phyloP scores from a whole-genome alignment of 495 filamentous ascomycete genomes.

The Neurospora pannonica region DNA sequence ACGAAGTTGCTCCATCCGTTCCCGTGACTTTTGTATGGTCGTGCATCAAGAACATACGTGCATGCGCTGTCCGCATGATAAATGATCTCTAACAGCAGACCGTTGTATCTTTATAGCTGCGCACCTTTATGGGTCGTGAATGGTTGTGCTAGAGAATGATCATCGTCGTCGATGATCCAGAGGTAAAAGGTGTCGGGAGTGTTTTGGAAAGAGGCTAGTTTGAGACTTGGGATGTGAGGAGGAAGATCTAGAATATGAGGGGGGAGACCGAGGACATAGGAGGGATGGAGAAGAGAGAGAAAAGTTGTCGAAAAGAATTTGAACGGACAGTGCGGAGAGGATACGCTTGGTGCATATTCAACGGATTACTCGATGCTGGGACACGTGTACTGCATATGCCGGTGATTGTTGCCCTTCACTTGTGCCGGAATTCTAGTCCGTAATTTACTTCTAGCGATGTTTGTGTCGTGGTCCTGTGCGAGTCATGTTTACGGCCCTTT shows the following conservation, averaged over 20 bases:
- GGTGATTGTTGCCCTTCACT: background rate
- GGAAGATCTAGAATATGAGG: background rate
- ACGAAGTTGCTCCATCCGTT: background rate
- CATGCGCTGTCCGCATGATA: background rate
- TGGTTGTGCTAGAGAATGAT: background rate
- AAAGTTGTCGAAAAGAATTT: background rate
- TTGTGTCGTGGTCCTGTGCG: background rate
- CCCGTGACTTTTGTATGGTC: background rate
- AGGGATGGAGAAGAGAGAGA: background rate
- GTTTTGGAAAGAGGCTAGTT: background rate
- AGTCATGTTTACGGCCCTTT: background rate
- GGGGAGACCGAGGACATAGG: background rate
- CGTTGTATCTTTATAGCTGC: background rate
- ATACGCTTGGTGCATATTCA: background rate
- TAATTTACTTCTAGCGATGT: background rate
- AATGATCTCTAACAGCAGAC: background rate
- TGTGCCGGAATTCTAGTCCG: background rate
- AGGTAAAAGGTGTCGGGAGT: background rate
- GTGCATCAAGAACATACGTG: background rate
- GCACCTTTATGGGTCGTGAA: background rate
- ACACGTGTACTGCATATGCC: background rate
- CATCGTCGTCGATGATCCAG: background rate
- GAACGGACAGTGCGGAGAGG: background rate
- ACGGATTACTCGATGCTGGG: background rate
- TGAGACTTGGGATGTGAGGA: background rate